Evolutionary conservation across 164 flowering plant species (phyloP).

Genomic region (Piper longum): DNA sequence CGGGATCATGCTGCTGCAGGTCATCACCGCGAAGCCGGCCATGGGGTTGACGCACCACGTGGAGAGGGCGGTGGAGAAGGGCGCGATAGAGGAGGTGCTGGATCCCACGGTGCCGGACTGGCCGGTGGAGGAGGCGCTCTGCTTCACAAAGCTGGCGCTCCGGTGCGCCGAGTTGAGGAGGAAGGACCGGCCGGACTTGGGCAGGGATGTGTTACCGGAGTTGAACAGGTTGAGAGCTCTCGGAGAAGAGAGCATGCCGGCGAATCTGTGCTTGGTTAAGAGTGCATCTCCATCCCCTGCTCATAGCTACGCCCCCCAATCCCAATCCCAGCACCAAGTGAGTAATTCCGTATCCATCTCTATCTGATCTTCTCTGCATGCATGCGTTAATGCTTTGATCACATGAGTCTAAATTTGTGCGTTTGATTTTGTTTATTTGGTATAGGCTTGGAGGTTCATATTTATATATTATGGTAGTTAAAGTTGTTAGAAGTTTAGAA

Average conservation of each 20-base stretch:
- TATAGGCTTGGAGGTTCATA: too few species aligned
- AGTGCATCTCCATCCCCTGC: constrained; percentile 13
- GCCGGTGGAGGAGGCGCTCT: constrained; percentile 46
- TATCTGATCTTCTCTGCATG: too few species aligned
- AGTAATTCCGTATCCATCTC: not conserved
- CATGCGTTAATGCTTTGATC: too few species aligned
- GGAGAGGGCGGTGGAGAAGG: constrained; percentile 39
- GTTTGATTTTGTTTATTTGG: too few species aligned
- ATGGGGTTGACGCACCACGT: constrained; percentile 63
- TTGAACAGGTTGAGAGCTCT: constrained; percentile 37
- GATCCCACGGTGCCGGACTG: constrained; percentile 46
- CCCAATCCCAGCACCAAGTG: constrained; percentile 5
- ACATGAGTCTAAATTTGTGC: too few species aligned
- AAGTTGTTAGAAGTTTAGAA: too few species aligned
- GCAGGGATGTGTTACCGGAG: constrained; percentile 35
- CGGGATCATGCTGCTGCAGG: constrained; percentile 55
- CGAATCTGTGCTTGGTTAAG: not conserved
- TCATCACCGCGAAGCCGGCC: constrained; percentile 53
- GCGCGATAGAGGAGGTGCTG: constrained; percentile 37
- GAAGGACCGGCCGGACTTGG: constrained; percentile 64
- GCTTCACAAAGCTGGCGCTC: constrained; percentile 39
- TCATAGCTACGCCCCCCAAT: constrained; percentile 9
- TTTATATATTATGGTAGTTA: too few species aligned
- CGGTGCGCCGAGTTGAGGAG: constrained; percentile 47
- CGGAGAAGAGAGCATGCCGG: constrained; percentile 36